These are phyloP conservation scores for Teunomyces panamensis DNA, from an alignment of 805 yeast genomes.

Conservation along the genomic window DNA sequence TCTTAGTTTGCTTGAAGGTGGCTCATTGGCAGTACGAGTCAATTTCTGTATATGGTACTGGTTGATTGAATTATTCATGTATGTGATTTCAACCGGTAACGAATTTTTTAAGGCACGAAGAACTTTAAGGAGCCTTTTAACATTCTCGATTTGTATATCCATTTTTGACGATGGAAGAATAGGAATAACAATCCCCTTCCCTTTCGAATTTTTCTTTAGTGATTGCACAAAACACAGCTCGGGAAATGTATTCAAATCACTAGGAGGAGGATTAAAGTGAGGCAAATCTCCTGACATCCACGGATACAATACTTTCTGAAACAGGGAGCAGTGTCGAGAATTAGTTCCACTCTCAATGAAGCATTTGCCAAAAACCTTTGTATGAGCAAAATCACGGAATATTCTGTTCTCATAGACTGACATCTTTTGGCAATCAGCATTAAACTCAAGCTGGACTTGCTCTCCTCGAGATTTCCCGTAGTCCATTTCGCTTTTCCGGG, in stretches of 20 bases:
- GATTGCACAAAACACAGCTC: constrained; percentile 13
- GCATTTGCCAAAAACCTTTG: constrained; percentile 27
- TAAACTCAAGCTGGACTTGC: constrained; percentile 11
- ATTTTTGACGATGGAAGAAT: constrained; percentile 14
- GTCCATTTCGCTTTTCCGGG: constrained; percentile 10
- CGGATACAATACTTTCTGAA: constrained; percentile 22
- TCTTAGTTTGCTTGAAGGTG: background rate
- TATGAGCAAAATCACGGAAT: constrained; percentile 17
- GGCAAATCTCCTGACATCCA: constrained; percentile 30
- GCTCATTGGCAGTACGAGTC: background rate
- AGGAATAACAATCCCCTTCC: constrained; percentile 33
- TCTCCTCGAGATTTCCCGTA: constrained; percentile 11
- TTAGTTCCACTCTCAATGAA: constrained; percentile 10
- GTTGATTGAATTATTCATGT: constrained; percentile 1
- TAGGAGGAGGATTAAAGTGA: constrained; percentile 6
- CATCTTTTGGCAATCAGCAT: constrained; percentile 5
- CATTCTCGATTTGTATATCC: constrained; percentile 15
- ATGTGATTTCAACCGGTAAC: constrained; percentile 29
- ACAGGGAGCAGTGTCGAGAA: constrained; percentile 8
- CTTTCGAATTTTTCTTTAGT: constrained; percentile 14
- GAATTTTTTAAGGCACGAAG: constrained; percentile 23
- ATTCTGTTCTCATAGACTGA: constrained; percentile 15
- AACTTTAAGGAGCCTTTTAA: constrained; percentile 21
- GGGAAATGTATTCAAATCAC: too few relatives aligned
- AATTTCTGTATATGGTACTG: constrained; percentile 9